Conservation (phyloP, 768 basidiomycete genomes). For the Tylopilus felleus region DNA sequence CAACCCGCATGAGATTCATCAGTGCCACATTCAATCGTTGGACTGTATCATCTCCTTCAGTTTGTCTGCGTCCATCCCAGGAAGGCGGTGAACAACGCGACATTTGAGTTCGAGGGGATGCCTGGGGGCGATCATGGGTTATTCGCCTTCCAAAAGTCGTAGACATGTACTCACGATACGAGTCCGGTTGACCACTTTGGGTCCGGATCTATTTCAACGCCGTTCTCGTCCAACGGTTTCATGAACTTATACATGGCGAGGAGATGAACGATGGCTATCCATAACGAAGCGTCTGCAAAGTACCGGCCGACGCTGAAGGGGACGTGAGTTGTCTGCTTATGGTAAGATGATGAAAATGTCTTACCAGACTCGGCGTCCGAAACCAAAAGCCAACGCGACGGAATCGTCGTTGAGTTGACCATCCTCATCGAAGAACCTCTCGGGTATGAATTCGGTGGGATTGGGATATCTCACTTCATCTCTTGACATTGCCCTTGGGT, state of each 20-base stretch:
- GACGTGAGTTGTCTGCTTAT: slow-evolving; percentile 1
- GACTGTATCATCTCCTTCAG: slow-evolving; percentile 14
- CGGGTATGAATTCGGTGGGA: slow-evolving; percentile 26
- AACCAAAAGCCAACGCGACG: slow-evolving; percentile 25
- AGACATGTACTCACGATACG: slow-evolving; percentile 21
- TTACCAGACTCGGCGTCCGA: slow-evolving; percentile 30
- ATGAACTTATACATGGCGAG: slow-evolving; percentile 29
- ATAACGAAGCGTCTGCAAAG: slow-evolving; percentile 32
- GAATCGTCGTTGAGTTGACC: slow-evolving; percentile 26
- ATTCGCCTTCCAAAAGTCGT: not conserved
- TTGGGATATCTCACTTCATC: slow-evolving; percentile 27
- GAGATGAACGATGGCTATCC: slow-evolving; percentile 31
- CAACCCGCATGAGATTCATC: not conserved
- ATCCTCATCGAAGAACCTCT: slow-evolving; percentile 25
- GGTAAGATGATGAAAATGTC: not conserved
- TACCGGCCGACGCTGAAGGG: slow-evolving; percentile 25
- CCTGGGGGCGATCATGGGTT: slow-evolving; percentile 8
- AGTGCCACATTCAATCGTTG: slow-evolving; percentile 7
- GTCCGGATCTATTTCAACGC: slow-evolving; percentile 22
- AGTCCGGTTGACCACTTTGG: slow-evolving; percentile 30
- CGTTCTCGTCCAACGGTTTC: slow-evolving; percentile 28
- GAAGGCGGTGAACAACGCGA: slow-evolving; percentile 23
- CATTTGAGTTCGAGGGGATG: slow-evolving; percentile 31
- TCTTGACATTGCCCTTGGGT: slow-evolving; percentile 28
- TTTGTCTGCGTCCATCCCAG: slow-evolving; percentile 13